These are phyloP conservation scores for Cicer arietinum DNA, from an alignment of 306 rosid species.

Conservation along the genomic window DNA sequence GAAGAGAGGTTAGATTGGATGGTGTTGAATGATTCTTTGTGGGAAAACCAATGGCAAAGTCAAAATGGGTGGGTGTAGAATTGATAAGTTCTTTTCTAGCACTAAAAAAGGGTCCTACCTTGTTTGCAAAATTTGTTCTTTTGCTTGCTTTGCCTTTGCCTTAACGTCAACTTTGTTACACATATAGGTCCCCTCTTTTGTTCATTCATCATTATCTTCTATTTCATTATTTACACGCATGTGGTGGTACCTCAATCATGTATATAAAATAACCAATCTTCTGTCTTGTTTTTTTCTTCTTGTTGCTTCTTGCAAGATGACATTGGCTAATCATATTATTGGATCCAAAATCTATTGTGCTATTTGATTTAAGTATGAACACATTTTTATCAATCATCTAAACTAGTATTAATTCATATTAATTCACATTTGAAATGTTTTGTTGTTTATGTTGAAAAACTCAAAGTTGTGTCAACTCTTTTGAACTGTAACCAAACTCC, in stretches of 20 bases:
- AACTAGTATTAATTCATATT: neutral
- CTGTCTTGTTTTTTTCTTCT: conserved; percentile 38
- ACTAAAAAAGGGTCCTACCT: conserved; percentile 49
- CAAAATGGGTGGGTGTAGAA: conserved; percentile 74
- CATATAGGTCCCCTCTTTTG: conserved; percentile 41
- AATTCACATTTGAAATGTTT: neutral
- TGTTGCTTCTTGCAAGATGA: conserved; percentile 19
- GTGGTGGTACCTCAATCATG: conserved; percentile 43
- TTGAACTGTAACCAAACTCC: neutral
- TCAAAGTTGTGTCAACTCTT: conserved; percentile 14
- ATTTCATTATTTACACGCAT: conserved; percentile 49
- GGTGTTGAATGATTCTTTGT: conserved; percentile 34
- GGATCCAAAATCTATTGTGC: neutral
- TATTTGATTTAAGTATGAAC: conserved; percentile 18
- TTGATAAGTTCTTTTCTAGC: conserved; percentile 51
- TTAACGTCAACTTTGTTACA: conserved; percentile 69
- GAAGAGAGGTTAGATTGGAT: conserved; percentile 46
- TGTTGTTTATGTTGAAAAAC: neutral
- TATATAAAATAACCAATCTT: conserved; percentile 34
- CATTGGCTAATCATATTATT: neutral
- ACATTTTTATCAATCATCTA: neutral
- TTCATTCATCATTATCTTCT: conserved; percentile 42
- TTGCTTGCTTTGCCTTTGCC: conserved; percentile 62
- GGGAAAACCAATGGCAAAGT: conserved; percentile 57
- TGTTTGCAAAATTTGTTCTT: conserved; percentile 47